These are phyloP conservation scores for Podospora pseudoanserina DNA, from an alignment of 495 filamentous ascomycete genomes.

Conservation along the genomic window DNA sequence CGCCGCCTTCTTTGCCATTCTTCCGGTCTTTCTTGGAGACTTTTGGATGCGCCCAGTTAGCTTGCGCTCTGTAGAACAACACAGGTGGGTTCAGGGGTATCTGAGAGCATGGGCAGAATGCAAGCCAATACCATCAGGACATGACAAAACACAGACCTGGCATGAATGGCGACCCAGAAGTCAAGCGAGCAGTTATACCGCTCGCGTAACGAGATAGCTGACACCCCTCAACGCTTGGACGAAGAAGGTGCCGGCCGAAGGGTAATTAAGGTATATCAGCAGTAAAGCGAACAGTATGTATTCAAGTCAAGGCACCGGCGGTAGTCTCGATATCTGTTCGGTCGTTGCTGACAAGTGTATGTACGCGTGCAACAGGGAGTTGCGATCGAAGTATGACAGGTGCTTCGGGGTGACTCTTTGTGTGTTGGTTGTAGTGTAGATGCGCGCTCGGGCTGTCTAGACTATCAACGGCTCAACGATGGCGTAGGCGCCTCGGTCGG, in stretches of 20 bases:
- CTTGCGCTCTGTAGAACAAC: slow-evolving; percentile 1
- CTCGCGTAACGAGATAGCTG: slow-evolving; percentile 25
- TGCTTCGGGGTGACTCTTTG: neutral
- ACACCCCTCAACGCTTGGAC: neutral
- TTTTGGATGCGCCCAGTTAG: slow-evolving; percentile 23
- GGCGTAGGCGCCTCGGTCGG: neutral
- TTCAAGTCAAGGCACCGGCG: neutral
- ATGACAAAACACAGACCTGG: slow-evolving; percentile 37
- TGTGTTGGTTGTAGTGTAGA: neutral
- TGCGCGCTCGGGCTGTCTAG: slow-evolving; percentile 1
- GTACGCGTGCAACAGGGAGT: neutral
- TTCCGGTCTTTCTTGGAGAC: slow-evolving; percentile 50
- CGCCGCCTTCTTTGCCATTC: slow-evolving; percentile 50
- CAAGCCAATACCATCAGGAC: neutral
- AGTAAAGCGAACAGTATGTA: neutral
- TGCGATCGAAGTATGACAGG: slow-evolving; percentile 1
- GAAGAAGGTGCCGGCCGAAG: slow-evolving; percentile 7
- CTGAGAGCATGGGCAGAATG: neutral
- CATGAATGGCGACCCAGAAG: slow-evolving; percentile 39
- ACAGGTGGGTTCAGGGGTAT: neutral
- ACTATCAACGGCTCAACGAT: neutral
- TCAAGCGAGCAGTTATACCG: slow-evolving; percentile 37
- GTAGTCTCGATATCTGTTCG: neutral
- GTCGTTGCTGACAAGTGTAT: slow-evolving; percentile 2
- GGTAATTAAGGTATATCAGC: neutral